Base-by-base conservation (phyloP, 345 rosid genomes). In the Crucihimalaya himalaica region DNA sequence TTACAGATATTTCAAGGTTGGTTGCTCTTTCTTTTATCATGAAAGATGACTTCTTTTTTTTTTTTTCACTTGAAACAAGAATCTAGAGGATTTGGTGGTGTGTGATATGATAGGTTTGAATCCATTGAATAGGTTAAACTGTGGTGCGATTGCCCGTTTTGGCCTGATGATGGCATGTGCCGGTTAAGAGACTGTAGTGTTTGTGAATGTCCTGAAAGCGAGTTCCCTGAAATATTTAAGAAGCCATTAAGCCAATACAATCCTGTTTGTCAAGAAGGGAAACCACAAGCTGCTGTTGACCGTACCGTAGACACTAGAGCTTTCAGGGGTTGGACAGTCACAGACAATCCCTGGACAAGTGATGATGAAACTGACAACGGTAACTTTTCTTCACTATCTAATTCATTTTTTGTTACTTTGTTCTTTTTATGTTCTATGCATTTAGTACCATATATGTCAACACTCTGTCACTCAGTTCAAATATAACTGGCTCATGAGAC, bases 161-260 rank as follows among this genome's bases (percentile, higher is more conserved):
- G 91, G 98, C 96, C 87, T n/a, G 98, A 89, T 82, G 97, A 94
- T 79, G 90, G 97, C 31, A 88, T 95, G 97, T 95, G 97, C 72
- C 92, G 78, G 48, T 84, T 95, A 83, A 82, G 96, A 81, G 97
- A 95, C 76, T 95, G 98, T 77, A 92, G 97, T 70, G 96, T 95
- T 46, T 92, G 98, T 73, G 99, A 92, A 58, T 95, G 99, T 81
- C 97, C 96, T 48, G 97, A 95, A 50, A 87, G 71, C 60, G 99
- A 95, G 77, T 95, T 92, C 75, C 97, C 99, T 3, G 90, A 90
- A 77, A 63, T 81, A 8, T 87, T 90, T 66, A 95, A 86, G 85
- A 81, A 69, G 76, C 89, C 92, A 0, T 90, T 89, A 55, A 72
- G 89, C 19, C 78, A 83, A 51, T 89, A 89, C 68, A 86, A 86